A percentile compares a stretch with the other conserved stretches of the same genome.
phyloP scores from a whole-genome alignment of 305 asterid genomes.

The Rubia balearica region DNA sequence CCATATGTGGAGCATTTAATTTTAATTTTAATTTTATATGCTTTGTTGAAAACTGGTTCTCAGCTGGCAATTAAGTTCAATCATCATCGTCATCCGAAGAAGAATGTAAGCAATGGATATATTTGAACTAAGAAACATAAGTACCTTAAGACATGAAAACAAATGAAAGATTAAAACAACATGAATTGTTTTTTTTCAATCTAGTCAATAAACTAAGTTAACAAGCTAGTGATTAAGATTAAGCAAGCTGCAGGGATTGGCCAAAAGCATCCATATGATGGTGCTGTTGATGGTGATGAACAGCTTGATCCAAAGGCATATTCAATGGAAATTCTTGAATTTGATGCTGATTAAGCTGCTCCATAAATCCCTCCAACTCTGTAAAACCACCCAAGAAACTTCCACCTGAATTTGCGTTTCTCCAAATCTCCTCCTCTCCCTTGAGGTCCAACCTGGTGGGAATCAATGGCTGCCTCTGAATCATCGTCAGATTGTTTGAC shows the following conservation, averaged over 20 bases:
- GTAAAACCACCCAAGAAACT: slow-evolving; percentile 64
- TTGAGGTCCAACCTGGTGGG: slow-evolving; percentile 38
- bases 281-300: slow-evolving; percentile 13
- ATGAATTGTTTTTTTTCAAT: slow-evolving; percentile 6
- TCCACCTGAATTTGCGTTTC: slow-evolving; percentile 51
- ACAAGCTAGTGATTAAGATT: background rate
- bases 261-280: slow-evolving; percentile 25
- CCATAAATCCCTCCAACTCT: slow-evolving; percentile 62
- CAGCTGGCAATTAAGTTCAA: background rate
- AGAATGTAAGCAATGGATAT: background rate
- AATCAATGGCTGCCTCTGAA: slow-evolving; percentile 15
- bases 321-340: slow-evolving; percentile 33
- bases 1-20: background rate
- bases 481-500: background rate
- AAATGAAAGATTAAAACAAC: slow-evolving; percentile 12
- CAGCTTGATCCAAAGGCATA: slow-evolving; percentile 16
- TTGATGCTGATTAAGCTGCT: slow-evolving; percentile 41
- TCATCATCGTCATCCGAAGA: background rate
- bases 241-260: slow-evolving; percentile 25
- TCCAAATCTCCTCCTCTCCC: slow-evolving; percentile 78
- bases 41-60: background rate
- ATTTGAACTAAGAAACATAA: background rate
- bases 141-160: background rate
- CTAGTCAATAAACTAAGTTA: slow-evolving; percentile 11
- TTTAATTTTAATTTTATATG: background rate